phyloP scores from a whole-genome alignment of 176 grass and related monocot genomes.

The Miscanthus lutarioriparius region DNA sequence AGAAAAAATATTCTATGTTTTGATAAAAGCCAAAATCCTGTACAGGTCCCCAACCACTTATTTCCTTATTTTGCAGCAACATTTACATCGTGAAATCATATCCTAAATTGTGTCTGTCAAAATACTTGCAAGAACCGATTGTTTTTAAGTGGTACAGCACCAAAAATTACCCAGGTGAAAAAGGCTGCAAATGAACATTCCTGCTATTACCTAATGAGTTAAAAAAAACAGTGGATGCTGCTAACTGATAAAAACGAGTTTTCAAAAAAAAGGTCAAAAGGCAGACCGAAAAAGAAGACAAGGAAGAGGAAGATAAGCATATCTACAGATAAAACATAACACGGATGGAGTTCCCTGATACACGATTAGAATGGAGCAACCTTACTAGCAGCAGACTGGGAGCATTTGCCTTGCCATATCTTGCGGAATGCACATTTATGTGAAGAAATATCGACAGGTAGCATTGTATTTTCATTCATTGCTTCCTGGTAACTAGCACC shows the following conservation, averaged over 20 bases:
- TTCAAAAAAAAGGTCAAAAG: conserved; percentile 14
- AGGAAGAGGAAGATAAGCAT: conserved; percentile 17
- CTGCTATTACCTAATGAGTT: neutral
- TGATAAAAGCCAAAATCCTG: neutral
- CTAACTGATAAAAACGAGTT: neutral
- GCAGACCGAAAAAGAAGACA: conserved; percentile 29
- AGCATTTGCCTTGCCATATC: conserved; percentile 89
- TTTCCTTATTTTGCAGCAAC: neutral
- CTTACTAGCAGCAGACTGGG: conserved; percentile 82
- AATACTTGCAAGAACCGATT: neutral
- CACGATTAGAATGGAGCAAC: conserved; percentile 40
- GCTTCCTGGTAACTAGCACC: conserved; percentile 43
- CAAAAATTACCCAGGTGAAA: neutral
- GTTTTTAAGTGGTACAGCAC: neutral
- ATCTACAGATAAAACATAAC: conserved; percentile 19
- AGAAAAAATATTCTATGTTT: conserved; percentile 20
- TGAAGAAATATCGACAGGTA: conserved; percentile 50
- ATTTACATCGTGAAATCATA: neutral
- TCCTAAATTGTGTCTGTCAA: conserved; percentile 13
- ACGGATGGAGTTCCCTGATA: conserved; percentile 24
- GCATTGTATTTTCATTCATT: conserved; percentile 36
- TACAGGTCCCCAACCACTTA: neutral
- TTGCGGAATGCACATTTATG: conserved; percentile 66
- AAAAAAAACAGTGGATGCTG: conserved; percentile 8
- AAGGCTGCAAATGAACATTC: conserved; percentile 16